Base-by-base conservation (phyloP, 192 early-diverging fungal species). In the Linnemannia schmuckeri region DNA sequence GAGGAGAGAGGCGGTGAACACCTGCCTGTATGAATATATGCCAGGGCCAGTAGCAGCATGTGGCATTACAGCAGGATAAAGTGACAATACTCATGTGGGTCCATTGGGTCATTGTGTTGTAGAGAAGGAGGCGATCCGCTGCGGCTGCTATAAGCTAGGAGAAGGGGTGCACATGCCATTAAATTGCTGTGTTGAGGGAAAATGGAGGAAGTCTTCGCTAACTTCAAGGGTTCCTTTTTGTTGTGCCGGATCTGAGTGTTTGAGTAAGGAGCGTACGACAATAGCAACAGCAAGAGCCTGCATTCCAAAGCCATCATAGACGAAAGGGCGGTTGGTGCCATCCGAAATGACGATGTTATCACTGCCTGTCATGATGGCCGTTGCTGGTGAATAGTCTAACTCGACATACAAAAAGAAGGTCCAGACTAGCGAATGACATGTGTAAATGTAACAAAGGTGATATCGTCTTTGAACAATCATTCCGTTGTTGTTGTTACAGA, bases 41-140 rank as follows among this genome's bases (percentile, higher is more conserved):
- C 3, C 2, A 15, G 9, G 27, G 24, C 10, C 9, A 15, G 3
- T 33, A 66, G 27, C 30, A 66, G 27, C 61, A 66, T 66, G n/a
- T 66, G 30, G 61, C 61, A 66, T 33, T 27, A 66, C 30, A 66
- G 61, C 61, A 66, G 61, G 61, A 12, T 66, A 66, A 66, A 66
- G 61, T 66, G 61, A 66, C 61, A 66, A 13, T 4, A 33, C 27
- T 33, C 61, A 66, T 66, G 61, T 15, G 30, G 61, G 33, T 33
- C 13, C 30, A 33, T 52, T 66, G 61, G 9, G 27, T 33, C 61
- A 30, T 33, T 12, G 4, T 4, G 13, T 30, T 66, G n/a, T 66
- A 13, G 4, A 33, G 12, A 33, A 1, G 37, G 3, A 37, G 37
- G 37, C 37, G 3, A 66, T 66, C 61, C 27, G 27, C 12, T 0